Conservation (phyloP, 306 rosid species). For the Gleditsia sinensis region DNA sequence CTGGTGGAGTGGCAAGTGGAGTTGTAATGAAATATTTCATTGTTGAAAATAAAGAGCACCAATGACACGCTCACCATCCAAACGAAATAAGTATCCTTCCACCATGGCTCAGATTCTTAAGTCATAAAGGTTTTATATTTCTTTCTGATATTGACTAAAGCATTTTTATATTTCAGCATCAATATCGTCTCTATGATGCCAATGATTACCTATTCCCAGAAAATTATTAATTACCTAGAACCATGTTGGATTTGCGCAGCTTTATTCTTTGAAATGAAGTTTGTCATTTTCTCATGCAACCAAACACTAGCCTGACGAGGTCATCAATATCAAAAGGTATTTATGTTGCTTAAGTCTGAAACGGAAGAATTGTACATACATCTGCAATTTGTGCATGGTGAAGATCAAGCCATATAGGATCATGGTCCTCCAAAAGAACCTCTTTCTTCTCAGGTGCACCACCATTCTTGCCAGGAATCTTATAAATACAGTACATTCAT, state of each 20-base stretch:
- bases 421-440: slow-evolving; percentile 92
- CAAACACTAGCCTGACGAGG: slow-evolving; percentile 87
- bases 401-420: slow-evolving; percentile 97
- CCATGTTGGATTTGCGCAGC: slow-evolving; percentile 96
- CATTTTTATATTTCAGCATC: slow-evolving; percentile 12
- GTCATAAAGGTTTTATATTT: slow-evolving; percentile 22
- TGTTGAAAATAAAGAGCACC: slow-evolving; percentile 6
- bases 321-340: slow-evolving; percentile 37
- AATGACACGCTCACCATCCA: background rate
- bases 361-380: slow-evolving; percentile 50
- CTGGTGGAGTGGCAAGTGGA: slow-evolving; percentile 1
- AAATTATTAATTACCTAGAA: slow-evolving; percentile 62
- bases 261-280: slow-evolving; percentile 78
- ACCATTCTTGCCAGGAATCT: slow-evolving; percentile 83
- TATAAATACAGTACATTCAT: slow-evolving; percentile 29
- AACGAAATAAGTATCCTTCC: background rate
- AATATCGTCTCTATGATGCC: background rate
- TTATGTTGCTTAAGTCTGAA: slow-evolving; percentile 10
- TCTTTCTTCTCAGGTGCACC: slow-evolving; percentile 84
- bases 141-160: background rate
- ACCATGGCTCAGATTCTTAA: background rate
- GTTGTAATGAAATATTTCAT: slow-evolving; percentile 22
- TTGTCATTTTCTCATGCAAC: slow-evolving; percentile 91
- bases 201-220: background rate
- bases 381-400: slow-evolving; percentile 96